Percentiles rank a stretch among this genome's conserved stretches.
These are phyloP conservation scores for Codiaeum variegatum DNA, from an alignment of 441 rosid genomes.

Conservation along the genomic window DNA sequence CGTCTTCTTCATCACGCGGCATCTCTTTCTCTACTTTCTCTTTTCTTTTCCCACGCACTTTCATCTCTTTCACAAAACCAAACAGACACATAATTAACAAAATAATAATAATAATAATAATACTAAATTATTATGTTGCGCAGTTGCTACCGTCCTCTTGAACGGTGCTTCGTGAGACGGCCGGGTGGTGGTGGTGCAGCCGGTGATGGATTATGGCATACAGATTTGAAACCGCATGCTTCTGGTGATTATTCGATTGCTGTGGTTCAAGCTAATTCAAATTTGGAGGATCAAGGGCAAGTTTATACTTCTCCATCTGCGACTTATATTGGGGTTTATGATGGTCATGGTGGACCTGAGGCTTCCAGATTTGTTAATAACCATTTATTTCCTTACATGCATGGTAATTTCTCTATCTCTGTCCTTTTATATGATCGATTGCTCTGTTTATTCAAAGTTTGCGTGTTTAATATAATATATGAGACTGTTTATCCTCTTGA, in stretches of 20 bases:
- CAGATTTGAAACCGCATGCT: slow-evolving; percentile 69
- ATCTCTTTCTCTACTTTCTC: slow-evolving; percentile 20
- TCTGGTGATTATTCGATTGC: slow-evolving; percentile 87
- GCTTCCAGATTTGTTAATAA: slow-evolving; percentile 80
- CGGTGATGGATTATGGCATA: slow-evolving; percentile 68
- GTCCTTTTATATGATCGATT: neutral
- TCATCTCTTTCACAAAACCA: neutral
- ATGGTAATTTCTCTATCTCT: slow-evolving; percentile 35
- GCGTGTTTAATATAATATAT: neutral
- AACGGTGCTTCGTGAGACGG: slow-evolving; percentile 54
- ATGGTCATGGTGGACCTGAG: slow-evolving; percentile 94
- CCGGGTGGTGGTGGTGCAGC: slow-evolving; percentile 32
- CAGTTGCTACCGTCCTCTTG: slow-evolving; percentile 53
- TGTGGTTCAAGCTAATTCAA: slow-evolving; percentile 76
- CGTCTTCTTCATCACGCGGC: slow-evolving; percentile 50
- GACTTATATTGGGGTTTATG: slow-evolving; percentile 81
- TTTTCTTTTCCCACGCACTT: slow-evolving; percentile 1
- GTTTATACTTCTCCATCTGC: slow-evolving; percentile 66
- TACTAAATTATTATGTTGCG: slow-evolving; percentile 65
- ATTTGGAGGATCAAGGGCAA: slow-evolving; percentile 80
- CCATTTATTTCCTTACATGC: slow-evolving; percentile 70
- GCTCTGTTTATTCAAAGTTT: neutral
- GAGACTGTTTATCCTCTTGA: too few species aligned
- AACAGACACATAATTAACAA: neutral
- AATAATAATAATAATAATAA: too few species aligned